Base-by-base conservation (phyloP, 2,329 filamentous ascomycete species). In the Harringtonia lauricola region DNA sequence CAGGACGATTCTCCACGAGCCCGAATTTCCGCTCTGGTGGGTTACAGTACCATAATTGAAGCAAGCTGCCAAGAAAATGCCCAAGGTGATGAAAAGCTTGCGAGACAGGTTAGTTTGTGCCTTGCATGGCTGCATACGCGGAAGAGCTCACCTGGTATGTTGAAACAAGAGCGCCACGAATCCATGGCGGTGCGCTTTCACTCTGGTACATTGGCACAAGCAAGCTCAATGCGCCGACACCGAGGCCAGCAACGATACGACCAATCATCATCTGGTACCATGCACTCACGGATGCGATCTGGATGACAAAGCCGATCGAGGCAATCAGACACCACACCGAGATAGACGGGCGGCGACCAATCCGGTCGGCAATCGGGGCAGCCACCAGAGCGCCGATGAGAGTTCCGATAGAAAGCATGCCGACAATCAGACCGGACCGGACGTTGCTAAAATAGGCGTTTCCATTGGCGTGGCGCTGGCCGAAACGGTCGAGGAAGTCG, bases 1-100 rank as follows among this genome's bases (percentile, higher is more conserved):
- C 51, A 79, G 74, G 35, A 82, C 71, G 19, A 82, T 71, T 38
- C 79, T 70, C 77, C 81, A 86, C 1, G 75, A 72, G 0, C 57
- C 60, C 1, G 49, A 42, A 35, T 64, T 58, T 0, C 57, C 57
- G 3, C 63, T 54, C 36, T 70, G 45, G 50, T 71, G 66, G 10
- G 53, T 54, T 36, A 65, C 61, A 10, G 71, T 64, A 36, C 69
- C 72, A 42, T 64, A 74, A 58, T 76, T 77, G 53, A 78, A 66
- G 43, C 70, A 61, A 38, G 48, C 49, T 4, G 50, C 51, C 17
- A 71, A 57, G 42, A 77, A 74, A 49, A 86, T 83, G 29, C 82
- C 82, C 24, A 84, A 65, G 1, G 81, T 86, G 57, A 86, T 82
- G 63, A 84, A 79, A 15, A 86, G 72, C 61, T 9, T 10, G 31